Base-by-base conservation (phyloP, 2,329 filamentous ascomycete species). In the Tolypocladium inflatum region DNA sequence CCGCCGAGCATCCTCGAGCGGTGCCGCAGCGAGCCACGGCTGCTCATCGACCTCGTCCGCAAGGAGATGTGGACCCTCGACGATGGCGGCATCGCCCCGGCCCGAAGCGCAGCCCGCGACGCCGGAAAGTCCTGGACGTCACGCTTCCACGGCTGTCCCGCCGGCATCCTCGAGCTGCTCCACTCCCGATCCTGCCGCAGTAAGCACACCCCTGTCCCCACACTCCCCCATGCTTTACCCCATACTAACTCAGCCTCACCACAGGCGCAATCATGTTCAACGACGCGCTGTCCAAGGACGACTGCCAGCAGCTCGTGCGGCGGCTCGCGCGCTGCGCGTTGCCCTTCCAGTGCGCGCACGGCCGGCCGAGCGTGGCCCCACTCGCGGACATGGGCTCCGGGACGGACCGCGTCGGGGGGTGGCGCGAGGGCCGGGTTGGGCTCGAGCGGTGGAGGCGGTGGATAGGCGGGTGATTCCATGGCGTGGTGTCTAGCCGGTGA, bases 321-420 rank as follows among this genome's bases (percentile, higher is more conserved):
- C 76, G 77, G 3, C 72, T 94, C n/a, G 78, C 80, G 0, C 67
- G 65, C 0, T 91, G 88, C 63, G 78, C 77, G 0, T 90, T 93
- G 61, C 90, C 90, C 0, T 94, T 94, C 63, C 86, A 90, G 67
- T 95, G 90, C 71, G 90, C 90, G 1, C 90, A 95, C 75, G 90
- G 90, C 0, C 77, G 86, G 56, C 85, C 85, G 1, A 85, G 82
- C 39, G 82, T 88, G 79, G 79, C 81, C 7, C 85, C 85, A 2
- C 60, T 88, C n/a, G 70, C 86, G 4, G 78, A 84, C 60, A 60
- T 86, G 37, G 76, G 76, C 1, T 58, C 58, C 9, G 65, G 62
- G 2, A 53, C 53, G 23, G 63, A 59, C 11, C 61, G 63, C 30
- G 63, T 69, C 43, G 63, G 66, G 4, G 60, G 62, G 3, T 71